A percentile compares a stretch with the other conserved stretches of the same genome.
These are phyloP conservation scores for Quambalaria eucalypti DNA, from an alignment of 1,284 basidiomycete species.

Conservation along the genomic window DNA sequence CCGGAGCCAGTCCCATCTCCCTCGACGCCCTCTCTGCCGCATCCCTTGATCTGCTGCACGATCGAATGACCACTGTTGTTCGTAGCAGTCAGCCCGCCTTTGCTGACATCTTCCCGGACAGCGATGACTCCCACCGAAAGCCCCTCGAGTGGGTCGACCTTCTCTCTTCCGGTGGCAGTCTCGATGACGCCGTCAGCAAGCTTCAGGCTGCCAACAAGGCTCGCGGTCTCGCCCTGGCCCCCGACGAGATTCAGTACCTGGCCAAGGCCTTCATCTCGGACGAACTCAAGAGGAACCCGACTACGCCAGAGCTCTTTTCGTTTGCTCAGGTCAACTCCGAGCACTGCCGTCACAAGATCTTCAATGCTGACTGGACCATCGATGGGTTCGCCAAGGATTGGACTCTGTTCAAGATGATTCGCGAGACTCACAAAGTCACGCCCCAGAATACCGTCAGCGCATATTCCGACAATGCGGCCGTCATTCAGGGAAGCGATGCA, in stretches of 20 bases:
- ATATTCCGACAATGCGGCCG: conserved; percentile 96
- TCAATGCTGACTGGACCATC: conserved; percentile 93
- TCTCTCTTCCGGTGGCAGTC: conserved; percentile 42
- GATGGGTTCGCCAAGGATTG: conserved; percentile 62
- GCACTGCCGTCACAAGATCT: conserved; percentile 98
- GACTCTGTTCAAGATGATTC: conserved; percentile 94
- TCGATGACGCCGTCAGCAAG: conserved; percentile 27
- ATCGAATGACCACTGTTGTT: conserved; percentile 88
- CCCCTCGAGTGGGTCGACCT: conserved; percentile 63
- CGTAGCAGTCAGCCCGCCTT: conserved; percentile 50
- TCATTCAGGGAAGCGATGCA: conserved; percentile 67
- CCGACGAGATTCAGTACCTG: conserved; percentile 86
- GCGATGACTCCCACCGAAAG: background rate
- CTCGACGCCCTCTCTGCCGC: conserved; percentile 5
- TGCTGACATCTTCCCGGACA: conserved; percentile 54
- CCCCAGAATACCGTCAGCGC: conserved; percentile 72
- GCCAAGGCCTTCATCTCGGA: conserved; percentile 64
- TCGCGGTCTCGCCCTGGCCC: conserved; percentile 80
- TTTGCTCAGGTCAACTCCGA: conserved; percentile 99
- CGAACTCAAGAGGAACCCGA: conserved; percentile 49
- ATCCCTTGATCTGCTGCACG: conserved; percentile 48
- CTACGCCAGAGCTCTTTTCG: conserved; percentile 98
- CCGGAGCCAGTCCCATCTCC: background rate
- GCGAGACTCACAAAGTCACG: conserved; percentile 80
- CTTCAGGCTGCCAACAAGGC: conserved; percentile 71